Base-by-base conservation (phyloP, 306 rosid genomes). In the Rosa lucieae region DNA sequence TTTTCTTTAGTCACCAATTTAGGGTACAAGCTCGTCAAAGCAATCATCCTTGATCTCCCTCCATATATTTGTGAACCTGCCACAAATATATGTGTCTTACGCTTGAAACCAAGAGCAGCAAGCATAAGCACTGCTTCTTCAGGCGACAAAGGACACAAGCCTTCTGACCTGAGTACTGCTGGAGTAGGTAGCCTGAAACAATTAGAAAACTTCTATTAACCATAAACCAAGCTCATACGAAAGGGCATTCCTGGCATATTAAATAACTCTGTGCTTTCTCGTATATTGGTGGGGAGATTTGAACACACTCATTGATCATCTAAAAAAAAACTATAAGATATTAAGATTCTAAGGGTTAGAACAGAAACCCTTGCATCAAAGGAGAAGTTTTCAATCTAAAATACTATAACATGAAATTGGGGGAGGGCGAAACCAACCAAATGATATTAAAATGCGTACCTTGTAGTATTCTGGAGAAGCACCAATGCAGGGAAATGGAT, bases 101-200 rank as follows among this genome's bases (percentile, higher is more conserved):
- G 93, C 74, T 86, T 93, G 86, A 95, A 95, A 77, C 99, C 99
- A 79, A 95, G 99, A 69, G 97, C 98, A 73, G 94, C 96, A 76
- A 95, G 97, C 97, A 93, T 87, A 76, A 95, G 99, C 21, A 95
- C 87, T 56, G 98, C 88, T 86, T 95, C 99, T 85, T 95, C 99
- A 13, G 99, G 97, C 51, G 94, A 82, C 87, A 93, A 82, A 72
- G 99, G 99, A 79, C 99, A 95, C 35, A 93, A 83, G 76, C 99
- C 98, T 90, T 95, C 99, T 78, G 87, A 82, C 88, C 91, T 85
- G 82, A 95, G 92, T 76, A 86, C 98, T 74, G 80, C 85, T 73
- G 98, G 96, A 72, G 96, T 86, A 49, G 97, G 98, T 82, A 90
- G 86, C 84, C 99, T 95, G 88, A 77, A 95, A 48, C 56, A 67